Conservation (phyloP, 2,329 filamentous ascomycete species). For the Xylaria hypoxylon region DNA sequence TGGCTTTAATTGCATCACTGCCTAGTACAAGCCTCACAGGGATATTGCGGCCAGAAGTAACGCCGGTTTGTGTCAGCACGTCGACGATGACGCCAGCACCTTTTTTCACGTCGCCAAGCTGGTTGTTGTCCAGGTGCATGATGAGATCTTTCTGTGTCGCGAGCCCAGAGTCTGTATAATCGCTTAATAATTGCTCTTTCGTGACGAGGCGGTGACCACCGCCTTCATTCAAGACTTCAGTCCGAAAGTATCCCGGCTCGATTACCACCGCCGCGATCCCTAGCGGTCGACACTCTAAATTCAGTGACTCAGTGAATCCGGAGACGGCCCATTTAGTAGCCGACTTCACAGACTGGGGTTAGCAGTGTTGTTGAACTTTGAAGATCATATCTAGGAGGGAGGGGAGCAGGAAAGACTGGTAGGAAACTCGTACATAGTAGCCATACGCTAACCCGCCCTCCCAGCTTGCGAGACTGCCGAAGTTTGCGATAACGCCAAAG, state of each 20-base stretch:
- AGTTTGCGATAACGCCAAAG: conserved; percentile 23
- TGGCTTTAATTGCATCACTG: conserved; percentile 7
- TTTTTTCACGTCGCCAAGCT: conserved; percentile 7
- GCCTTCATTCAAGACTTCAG: conserved; percentile 18
- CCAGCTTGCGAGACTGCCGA: conserved; percentile 18
- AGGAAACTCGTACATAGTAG: conserved; percentile 11
- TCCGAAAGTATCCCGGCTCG: conserved; percentile 22
- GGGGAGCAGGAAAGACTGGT: background rate
- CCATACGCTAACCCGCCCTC: conserved; percentile 12
- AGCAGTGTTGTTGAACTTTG: background rate
- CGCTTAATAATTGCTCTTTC: conserved; percentile 13
- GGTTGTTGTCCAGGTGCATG: background rate
- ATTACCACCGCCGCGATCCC: conserved; percentile 20
- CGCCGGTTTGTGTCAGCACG: conserved; percentile 8
- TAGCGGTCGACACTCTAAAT: conserved; percentile 2
- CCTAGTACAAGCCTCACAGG: conserved; percentile 8
- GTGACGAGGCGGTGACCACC: conserved; percentile 5
- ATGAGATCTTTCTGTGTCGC: conserved; percentile 6
- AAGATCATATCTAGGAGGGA: background rate
- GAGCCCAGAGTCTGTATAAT: conserved; percentile 13
- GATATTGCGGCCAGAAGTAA: conserved; percentile 3
- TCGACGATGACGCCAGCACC: conserved; percentile 16
- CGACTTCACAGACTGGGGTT: background rate
- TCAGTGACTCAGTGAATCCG: conserved; percentile 13
- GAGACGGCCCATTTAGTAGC: conserved; percentile 15